Base-by-base conservation (phyloP, 2,329 filamentous ascomycete species). In the Fusarium sp. region DNA sequence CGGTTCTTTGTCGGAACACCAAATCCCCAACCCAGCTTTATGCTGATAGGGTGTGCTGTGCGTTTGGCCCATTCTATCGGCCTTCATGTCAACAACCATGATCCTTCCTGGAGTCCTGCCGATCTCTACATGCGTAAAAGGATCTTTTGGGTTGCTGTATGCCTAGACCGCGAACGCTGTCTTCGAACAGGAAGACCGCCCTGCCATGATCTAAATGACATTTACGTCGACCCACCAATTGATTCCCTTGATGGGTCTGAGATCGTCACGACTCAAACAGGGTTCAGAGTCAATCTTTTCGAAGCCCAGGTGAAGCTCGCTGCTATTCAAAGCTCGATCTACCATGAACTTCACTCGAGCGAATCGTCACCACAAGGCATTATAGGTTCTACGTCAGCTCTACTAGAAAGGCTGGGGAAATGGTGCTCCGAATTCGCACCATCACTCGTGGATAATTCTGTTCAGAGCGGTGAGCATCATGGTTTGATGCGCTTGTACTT, bases 1-100 rank as follows among this genome's bases (percentile, higher is more conserved):
- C 39, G 46, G 33, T 49, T 49, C 31, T 49, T 49, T 8, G 18
- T 49, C 6, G 46, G 46, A 39, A 49, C 46, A 20, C 46, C 46
- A 17, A 49, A 49, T 4, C 21, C 46, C 13, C 46, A 49, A 13
- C 46, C 46, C 4, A 49, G 46, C 31, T 49, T 49, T 33, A 49
- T 49, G 46, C 21, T 49, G 11, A 33, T 49, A 11, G 46, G 46
- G 3, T 49, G 46, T n/a, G 46, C 46, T 18, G 20, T 49, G 13
- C 46, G 46, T 17, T 20, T 49, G n/a, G 46, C 46, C 4, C 46
- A 49, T n/a, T 49, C 46, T 7, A 49, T 49, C 18, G 46, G 46
- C 7, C 37, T 49, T 17, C 46, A 49, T 13, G 20, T 27, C 46
- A n/a, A 49, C n/a, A 27, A 14, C n/a, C 46, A 39, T 17, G 46